Evolutionary conservation across 2,329 filamentous ascomycete species (phyloP).

Genomic region (Colletotrichum shisoi): DNA sequence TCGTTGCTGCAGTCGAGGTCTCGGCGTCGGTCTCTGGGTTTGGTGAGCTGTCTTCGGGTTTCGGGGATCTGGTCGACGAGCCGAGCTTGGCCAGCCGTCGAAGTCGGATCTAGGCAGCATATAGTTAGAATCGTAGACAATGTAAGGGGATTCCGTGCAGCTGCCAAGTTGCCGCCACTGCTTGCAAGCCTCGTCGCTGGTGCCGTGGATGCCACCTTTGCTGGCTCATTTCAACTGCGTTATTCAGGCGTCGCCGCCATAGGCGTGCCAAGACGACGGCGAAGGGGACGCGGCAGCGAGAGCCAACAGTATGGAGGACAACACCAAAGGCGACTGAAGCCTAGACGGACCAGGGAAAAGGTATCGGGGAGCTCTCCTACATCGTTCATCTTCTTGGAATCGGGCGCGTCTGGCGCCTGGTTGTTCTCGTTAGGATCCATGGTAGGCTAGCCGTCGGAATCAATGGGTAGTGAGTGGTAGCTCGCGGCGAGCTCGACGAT

Average conservation of each 20-base stretch:
- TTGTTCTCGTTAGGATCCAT: constrained; percentile 58
- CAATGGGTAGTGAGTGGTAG: no score
- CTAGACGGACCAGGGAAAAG: constrained; percentile 20
- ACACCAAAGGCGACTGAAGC: neutral
- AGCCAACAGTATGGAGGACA: neutral
- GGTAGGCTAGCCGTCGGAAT: neutral
- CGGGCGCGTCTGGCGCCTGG: constrained; percentile 61
- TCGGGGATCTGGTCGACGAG: constrained; percentile 46
- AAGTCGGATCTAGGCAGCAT: constrained; percentile 54
- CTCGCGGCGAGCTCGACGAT: neutral
- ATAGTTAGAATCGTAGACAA: constrained; percentile 8
- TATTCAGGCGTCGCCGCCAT: neutral
- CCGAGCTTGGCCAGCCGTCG: constrained; percentile 62
- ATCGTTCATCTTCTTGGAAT: constrained; percentile 67
- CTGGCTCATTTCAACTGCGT: neutral
- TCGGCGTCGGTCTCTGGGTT: constrained; percentile 34
- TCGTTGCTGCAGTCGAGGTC: constrained; percentile 44
- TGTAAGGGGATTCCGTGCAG: neutral
- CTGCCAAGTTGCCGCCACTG: neutral
- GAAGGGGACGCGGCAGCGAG: neutral
- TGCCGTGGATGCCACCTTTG: neutral
- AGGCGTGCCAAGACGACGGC: neutral
- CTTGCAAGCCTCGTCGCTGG: no score
- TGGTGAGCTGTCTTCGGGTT: constrained; percentile 45
- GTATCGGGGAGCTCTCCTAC: constrained; percentile 45